phyloP scores from a whole-genome alignment of 2,329 filamentous ascomycete species.

The Fusarium sp. region DNA sequence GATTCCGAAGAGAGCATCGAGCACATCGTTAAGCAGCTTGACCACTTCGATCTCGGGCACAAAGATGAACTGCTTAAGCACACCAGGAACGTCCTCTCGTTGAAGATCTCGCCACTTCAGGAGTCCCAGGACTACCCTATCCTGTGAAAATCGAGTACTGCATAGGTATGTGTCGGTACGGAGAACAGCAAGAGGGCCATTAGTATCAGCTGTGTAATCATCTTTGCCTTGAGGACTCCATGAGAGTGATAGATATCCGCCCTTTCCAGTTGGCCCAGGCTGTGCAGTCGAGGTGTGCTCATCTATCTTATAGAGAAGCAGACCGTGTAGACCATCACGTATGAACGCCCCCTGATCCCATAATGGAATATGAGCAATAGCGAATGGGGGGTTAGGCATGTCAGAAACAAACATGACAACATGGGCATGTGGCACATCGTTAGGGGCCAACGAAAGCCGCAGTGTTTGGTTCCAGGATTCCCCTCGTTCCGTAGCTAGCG shows the following conservation, averaged over 20 bases:
- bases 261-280: slow-evolving; percentile 74
- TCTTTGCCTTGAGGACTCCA: slow-evolving; percentile 79
- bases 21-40: slow-evolving; percentile 88
- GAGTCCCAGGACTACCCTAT: slow-evolving; percentile 84
- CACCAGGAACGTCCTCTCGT: slow-evolving; percentile 75
- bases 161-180: slow-evolving; percentile 87
- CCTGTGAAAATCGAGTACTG: slow-evolving; percentile 94
- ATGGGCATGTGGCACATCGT: slow-evolving; percentile 85
- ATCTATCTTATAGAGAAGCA: slow-evolving; percentile 91
- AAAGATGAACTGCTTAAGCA: slow-evolving; percentile 87
- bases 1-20: slow-evolving; percentile 91
- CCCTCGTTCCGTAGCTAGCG: slow-evolving; percentile 80
- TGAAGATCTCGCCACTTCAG: slow-evolving; percentile 86
- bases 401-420: slow-evolving; percentile 91
- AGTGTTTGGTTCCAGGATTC: slow-evolving; percentile 91
- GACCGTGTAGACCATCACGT: slow-evolving; percentile 81
- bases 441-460: slow-evolving; percentile 79
- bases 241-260: slow-evolving; percentile 86
- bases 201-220: slow-evolving; percentile 77
- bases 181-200: slow-evolving; percentile 83
- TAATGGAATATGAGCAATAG: slow-evolving; percentile 90
- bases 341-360: slow-evolving; percentile 95
- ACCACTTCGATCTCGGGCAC: slow-evolving; percentile 98
- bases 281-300: slow-evolving; percentile 81
- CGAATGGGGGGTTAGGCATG: slow-evolving; percentile 87